Percentiles rank a stretch among this genome's conserved stretches.
phyloP scores from a whole-genome alignment of 2,329 filamentous ascomycete species.

The Colletotrichum sp. region DNA sequence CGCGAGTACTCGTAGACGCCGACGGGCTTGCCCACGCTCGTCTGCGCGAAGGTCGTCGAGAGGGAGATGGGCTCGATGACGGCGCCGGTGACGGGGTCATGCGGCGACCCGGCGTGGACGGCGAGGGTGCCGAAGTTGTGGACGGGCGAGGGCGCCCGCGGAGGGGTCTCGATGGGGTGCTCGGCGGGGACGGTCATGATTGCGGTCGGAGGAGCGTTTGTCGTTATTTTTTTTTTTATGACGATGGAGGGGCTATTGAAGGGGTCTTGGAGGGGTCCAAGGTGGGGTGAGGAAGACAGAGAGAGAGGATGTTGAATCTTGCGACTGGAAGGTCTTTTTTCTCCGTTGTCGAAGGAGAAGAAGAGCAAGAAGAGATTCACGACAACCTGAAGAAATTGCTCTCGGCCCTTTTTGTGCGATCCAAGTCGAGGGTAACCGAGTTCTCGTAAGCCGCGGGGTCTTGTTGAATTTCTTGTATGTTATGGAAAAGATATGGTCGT shows the following conservation, averaged over 20 bases:
- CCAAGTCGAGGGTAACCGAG: conserved; percentile 13
- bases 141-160: conserved; percentile 62
- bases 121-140: conserved; percentile 91
- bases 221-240: neutral
- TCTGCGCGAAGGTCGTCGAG: conserved; percentile 96
- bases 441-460: conserved; percentile 2
- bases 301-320: neutral
- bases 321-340: neutral
- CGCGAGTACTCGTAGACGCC: conserved; percentile 93
- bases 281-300: neutral
- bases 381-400: neutral
- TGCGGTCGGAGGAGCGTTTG: neutral
- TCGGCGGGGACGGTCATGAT: conserved; percentile 34
- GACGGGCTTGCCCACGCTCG: conserved; percentile 82
- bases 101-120: conserved; percentile 90
- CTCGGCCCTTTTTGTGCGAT: neutral
- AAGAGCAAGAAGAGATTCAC: neutral
- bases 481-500: conserved; percentile 5
- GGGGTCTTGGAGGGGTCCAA: neutral
- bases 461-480: conserved; percentile 9
- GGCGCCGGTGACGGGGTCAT: conserved; percentile 90
- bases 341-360: neutral
- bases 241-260: neutral
- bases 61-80: conserved; percentile 97
- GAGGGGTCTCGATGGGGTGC: conserved; percentile 33